Base-by-base conservation (phyloP, 495 filamentous ascomycete genomes). In the Penicillium paxilli region DNA sequence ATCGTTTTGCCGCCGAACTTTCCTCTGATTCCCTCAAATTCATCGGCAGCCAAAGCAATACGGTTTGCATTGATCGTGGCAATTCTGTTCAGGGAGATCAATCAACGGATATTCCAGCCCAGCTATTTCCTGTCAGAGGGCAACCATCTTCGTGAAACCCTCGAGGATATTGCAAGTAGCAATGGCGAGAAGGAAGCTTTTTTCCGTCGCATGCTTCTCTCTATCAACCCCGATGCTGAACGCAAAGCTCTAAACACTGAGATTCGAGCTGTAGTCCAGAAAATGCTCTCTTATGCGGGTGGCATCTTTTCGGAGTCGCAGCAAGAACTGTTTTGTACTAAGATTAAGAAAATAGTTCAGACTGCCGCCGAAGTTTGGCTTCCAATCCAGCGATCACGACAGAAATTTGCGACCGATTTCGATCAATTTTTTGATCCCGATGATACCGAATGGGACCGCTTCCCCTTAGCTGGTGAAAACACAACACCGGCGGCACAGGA, bases 151-250 rank as follows among this genome's bases (percentile, higher is more conserved):
- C 48, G 51, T 42, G 37, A 59, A 8, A 33, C 48, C 10, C 55
- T 63, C 37, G 17, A 11, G 4, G 25, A 55, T 40, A 44, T 63
- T 49, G 51, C 55, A 40, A 40, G 25, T 19, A 47, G 25, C 21
- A 33, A 63, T 42, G 5, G 35, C 23, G 50, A 63, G 44, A 63
- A 59, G 41, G 60, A 63, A 55, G 40, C 44, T 8, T 63, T 59
- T 41, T 56, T 33, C 46, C 56, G 60, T 22, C 24, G 41, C n/a
- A 38, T 63, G 22, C 49, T 63, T 44, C 55, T 55, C 23, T 54
- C 60, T 4, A 50, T 63, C 23, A 42, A 54, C 52, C 48, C 51
- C 2, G 23, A 54, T 12, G 49, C 44, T 30, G 32, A 59, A 28
- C 9, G 28, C 5, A 26, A 48, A 3, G 26, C 44, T 49, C 32